Evolutionary conservation across 2,329 filamentous ascomycete genomes (phyloP).

Genomic region (Elsinoe fawcettii): DNA sequence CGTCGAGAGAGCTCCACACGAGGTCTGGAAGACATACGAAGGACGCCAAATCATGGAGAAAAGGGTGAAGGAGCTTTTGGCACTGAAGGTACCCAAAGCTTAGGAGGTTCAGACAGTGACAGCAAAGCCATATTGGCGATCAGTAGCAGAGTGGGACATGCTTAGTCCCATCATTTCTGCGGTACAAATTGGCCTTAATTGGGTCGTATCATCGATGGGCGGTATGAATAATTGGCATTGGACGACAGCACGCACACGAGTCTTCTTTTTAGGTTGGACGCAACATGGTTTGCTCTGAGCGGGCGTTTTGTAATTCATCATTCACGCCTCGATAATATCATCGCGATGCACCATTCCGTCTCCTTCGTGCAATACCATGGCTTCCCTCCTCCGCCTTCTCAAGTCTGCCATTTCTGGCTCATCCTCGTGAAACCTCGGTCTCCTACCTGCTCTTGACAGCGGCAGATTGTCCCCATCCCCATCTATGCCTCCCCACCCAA

Average conservation of each 20-base stretch:
- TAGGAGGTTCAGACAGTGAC: background rate
- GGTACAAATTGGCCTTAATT: background rate
- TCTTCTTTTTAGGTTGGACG: background rate
- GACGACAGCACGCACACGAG: slow-evolving; percentile 4
- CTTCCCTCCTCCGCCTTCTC: slow-evolving; percentile 66
- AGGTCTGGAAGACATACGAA: slow-evolving; percentile 71
- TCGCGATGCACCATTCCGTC: slow-evolving; percentile 62
- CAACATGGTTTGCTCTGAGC: background rate
- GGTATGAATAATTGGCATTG: background rate
- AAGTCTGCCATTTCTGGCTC: slow-evolving; percentile 62
- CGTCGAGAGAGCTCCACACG: slow-evolving; percentile 73
- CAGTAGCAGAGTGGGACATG: no score
- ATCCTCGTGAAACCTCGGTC: slow-evolving; percentile 43
- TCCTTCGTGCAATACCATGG: slow-evolving; percentile 87
- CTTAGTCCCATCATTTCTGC: background rate
- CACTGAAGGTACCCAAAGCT: slow-evolving; percentile 37
- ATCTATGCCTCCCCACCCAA: slow-evolving; percentile 2
- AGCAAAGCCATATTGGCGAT: no score
- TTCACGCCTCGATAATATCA: slow-evolving; percentile 63
- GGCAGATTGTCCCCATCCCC: slow-evolving; percentile 3
- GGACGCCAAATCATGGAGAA: slow-evolving; percentile 71
- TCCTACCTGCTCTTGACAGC: slow-evolving; percentile 20
- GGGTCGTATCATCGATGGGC: background rate
- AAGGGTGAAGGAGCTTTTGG: slow-evolving; percentile 57
- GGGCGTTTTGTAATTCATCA: background rate